These are phyloP conservation scores for Hemisphaericaspora subhashii DNA, from an alignment of 1,139 yeast genomes.

Conservation along the genomic window DNA sequence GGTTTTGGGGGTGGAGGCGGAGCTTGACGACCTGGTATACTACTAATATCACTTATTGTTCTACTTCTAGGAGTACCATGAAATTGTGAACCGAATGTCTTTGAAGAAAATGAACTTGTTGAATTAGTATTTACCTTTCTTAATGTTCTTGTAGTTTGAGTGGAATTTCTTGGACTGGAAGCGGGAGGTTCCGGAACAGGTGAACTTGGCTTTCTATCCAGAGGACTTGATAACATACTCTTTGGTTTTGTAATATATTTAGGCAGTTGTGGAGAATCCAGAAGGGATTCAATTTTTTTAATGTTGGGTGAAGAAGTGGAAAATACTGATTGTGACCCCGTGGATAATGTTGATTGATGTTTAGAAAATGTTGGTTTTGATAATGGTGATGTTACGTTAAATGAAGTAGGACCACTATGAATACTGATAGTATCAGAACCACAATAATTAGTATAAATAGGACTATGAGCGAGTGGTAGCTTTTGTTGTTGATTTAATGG, in stretches of 20 bases:
- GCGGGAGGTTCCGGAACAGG: background rate
- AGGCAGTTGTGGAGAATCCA: background rate
- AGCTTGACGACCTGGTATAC: slow-evolving; percentile 1
- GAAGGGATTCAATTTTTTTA: slow-evolving; percentile 7
- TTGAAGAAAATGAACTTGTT: background rate
- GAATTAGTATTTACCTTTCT: background rate
- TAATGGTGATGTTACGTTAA: background rate
- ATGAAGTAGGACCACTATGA: background rate
- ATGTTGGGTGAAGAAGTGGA: slow-evolving; percentile 8
- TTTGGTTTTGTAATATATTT: slow-evolving; percentile 8
- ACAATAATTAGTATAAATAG: background rate
- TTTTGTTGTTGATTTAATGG: background rate
- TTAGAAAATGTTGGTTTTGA: slow-evolving; percentile 4
- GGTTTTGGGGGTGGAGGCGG: slow-evolving; percentile 5
- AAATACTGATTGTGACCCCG: slow-evolving; percentile 4
- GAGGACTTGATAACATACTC: slow-evolving; percentile 12
- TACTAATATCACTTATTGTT: slow-evolving; percentile 18
- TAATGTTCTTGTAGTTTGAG: background rate
- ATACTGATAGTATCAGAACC: background rate
- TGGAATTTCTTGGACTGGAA: background rate
- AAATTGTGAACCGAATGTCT: background rate
- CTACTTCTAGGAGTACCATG: slow-evolving; percentile 21
- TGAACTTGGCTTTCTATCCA: slow-evolving; percentile 3
- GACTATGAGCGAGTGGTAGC: slow-evolving; percentile 2
- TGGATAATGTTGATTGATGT: slow-evolving; percentile 1